Evolutionary conservation across 805 yeast genomes (phyloP), one percentile per base, ranked within the genome.

Genomic region (Nakazawaea holstii): DNA sequence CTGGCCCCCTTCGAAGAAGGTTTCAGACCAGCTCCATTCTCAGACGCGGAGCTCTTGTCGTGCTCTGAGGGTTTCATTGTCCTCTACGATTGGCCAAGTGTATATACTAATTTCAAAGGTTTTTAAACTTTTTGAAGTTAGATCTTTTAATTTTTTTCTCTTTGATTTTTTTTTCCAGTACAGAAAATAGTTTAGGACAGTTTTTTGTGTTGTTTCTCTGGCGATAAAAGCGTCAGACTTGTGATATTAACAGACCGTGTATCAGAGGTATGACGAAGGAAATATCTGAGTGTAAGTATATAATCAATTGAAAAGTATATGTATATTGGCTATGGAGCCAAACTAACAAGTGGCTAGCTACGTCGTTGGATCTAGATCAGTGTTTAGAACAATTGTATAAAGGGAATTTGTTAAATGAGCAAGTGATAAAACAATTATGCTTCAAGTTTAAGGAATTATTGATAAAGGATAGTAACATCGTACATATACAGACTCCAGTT

Each of bases 391-490:
- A 76, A 45, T 67, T 85, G 8, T 80, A 83, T 59, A 67, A 67
- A 51, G 80, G 87, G 2, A 82, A 81, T 56, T 70, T 87, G 32
- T 69, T 87, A 3, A 87, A 91, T 0, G 91, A 84, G 55, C 71
- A 79, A 3, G 84, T 87, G 20, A 68, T 87, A 8, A 80, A 76
- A 48, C 85, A 88, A 33, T 65, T 87, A 11, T 89, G 97, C 59
- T 83, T 81, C 60, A 86, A 85, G 55, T 70, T 91, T 54, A 94
- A 91, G 64, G 94, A 90, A 48, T 78, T 86, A 51, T 72, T 94
- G 43, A 73, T 91, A 15, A 68, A 73, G 35, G 96, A 88, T 55
- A 84, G 95, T 51, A 94, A 94, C 60, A 95, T 94, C 33, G 88
- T 92, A 43, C 85, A 88, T 39, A 72, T 94, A 7, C 70, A 72